Evolutionary conservation across 78 protist species (phyloP), one percentile per base, ranked within the genome.

Genomic region (Chrysochromulina parva): DNA sequence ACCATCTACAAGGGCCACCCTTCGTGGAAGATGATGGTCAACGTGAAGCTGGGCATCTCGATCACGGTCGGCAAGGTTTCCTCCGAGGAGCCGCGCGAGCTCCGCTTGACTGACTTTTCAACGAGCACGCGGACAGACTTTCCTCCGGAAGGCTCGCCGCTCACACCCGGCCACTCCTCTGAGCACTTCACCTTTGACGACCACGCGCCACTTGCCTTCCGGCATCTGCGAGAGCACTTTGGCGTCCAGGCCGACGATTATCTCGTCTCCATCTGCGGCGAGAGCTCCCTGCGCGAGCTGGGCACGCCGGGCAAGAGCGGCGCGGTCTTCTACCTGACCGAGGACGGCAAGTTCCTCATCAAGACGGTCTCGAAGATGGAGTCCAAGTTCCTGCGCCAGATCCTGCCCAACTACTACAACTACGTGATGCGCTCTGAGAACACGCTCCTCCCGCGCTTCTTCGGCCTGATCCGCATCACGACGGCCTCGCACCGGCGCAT

Each of bases 191-290:
- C 1, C 13, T 16, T 82, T 54, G 11, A 28, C 5, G 88, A 82
- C 10, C 48, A 57, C 50, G 71, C 65, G 71, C 88, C 88, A 55
- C 50, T 26, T 2, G 69, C 69, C 7, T 82, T 53, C 53, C 88
- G 88, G 7, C 71, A 82, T 19, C 53, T 88, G 54, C 81, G 90
- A 24, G 78, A 88, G 66, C 81, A 88, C 65, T 88, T 73, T n/a
- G 90, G 90, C 52, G 66, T 88, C 13, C 0, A 4, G 26, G 90
- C 73, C n/a, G 38, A 53, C 16, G 90, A 88, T 3, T 88, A 88
- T 53, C 26, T 65, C 16, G n/a, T 88, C 73, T 54, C 81, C 10
- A n/a, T 88, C 57, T 55, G 59, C 82, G 90, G 88, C 62, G 90
- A 88, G 52, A 0, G 11, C 22, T 55, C 84, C 22, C 84, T 88